phyloP scores from a whole-genome alignment of 2,329 filamentous ascomycete species.

The Pseudogymnoascus sp. region DNA sequence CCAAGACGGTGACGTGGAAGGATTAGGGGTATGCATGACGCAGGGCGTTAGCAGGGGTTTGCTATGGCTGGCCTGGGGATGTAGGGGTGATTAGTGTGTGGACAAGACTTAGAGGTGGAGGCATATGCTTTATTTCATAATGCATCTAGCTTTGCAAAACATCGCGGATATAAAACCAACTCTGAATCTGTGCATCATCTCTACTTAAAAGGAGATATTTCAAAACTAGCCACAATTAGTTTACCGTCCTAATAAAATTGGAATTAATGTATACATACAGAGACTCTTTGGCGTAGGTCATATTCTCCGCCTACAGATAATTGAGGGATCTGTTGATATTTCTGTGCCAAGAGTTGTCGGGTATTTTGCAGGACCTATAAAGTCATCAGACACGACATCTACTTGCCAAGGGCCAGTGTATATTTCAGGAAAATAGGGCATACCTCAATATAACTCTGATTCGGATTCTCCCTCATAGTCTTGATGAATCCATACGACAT shows the following conservation, averaged over 20 bases:
- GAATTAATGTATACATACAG: constrained; percentile 21
- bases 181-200: neutral
- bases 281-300: constrained; percentile 25
- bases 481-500: constrained; percentile 37
- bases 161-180: neutral
- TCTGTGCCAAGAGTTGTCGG: constrained; percentile 20
- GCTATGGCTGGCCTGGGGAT: neutral
- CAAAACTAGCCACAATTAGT: neutral
- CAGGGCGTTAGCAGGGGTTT: neutral
- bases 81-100: neutral
- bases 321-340: constrained; percentile 27
- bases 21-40: constrained; percentile 4
- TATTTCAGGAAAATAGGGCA: neutral
- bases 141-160: too few species aligned
- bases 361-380: constrained; percentile 26
- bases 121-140: too few species aligned
- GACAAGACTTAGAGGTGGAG: neutral
- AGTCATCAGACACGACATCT: constrained; percentile 17
- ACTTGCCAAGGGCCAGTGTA: neutral
- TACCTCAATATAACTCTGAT: constrained; percentile 32
- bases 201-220: neutral
- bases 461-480: constrained; percentile 30
- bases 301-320: constrained; percentile 28
- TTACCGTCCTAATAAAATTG: neutral
- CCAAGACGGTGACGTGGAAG: constrained; percentile 36